phyloP scores from a whole-genome alignment of 208 protist species.

The Crithidia fasciculata region DNA sequence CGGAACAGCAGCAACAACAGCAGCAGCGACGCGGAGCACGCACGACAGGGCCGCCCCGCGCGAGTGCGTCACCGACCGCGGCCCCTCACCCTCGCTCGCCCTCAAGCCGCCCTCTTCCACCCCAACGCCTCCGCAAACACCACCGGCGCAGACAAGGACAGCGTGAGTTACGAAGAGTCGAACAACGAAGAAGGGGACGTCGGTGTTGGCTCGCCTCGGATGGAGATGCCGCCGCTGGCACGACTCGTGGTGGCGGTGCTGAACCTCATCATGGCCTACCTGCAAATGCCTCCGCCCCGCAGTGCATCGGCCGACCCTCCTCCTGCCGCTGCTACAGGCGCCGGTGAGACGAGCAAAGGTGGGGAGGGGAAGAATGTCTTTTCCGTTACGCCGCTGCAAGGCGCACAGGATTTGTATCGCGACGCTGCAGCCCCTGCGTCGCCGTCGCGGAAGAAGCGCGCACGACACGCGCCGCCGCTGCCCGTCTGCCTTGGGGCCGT shows the following conservation, averaged over 20 bases:
- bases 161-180: neutral
- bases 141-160: neutral
- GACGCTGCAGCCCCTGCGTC: neutral
- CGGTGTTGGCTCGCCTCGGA: constrained; percentile 1
- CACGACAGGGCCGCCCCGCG: too few relatives aligned
- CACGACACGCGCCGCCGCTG: neutral
- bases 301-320: neutral
- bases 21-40: neutral
- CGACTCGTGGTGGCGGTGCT: constrained; percentile 17
- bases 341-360: neutral
- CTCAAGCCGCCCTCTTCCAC: neutral
- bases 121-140: neutral
- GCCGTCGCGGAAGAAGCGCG: neutral
- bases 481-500: constrained; percentile 19
- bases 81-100: neutral
- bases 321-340: neutral
- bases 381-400: neutral
- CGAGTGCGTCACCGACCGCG: neutral
- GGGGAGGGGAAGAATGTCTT: neutral
- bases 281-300: constrained; percentile 5
- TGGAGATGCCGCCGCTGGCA: constrained; percentile 23
- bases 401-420: neutral
- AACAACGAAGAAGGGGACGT: neutral
- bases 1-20: neutral
- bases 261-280: constrained; percentile 20